phyloP scores from a whole-genome alignment of 2,329 filamentous ascomycete species.

The Fusarium camptoceras region DNA sequence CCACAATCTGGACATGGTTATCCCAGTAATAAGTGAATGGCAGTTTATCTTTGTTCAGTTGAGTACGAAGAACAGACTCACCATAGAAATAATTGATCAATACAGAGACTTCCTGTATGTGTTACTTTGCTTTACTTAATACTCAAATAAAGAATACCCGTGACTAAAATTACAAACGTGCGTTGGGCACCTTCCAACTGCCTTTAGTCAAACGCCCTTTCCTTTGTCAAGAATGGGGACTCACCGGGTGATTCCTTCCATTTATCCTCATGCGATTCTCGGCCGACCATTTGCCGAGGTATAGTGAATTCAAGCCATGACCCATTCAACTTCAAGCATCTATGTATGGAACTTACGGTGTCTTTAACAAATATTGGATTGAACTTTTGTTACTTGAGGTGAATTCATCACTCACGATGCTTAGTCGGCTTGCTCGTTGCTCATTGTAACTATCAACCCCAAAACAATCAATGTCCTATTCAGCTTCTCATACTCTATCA shows the following conservation, averaged over 20 bases:
- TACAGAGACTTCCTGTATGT: neutral
- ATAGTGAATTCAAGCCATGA: neutral
- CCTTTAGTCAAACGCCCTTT: constrained; percentile 25
- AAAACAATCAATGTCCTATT: neutral
- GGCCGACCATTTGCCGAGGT: constrained; percentile 35
- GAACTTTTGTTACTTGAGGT: neutral
- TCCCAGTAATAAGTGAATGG: constrained; percentile 10
- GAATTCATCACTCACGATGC: constrained; percentile 23
- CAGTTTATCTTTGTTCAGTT: constrained; percentile 14
- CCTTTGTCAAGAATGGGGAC: constrained; percentile 14
- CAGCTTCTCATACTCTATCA: constrained; percentile 20
- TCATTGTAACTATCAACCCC: constrained; percentile 27
- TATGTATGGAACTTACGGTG: neutral
- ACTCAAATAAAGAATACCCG: neutral
- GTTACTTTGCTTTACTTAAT: neutral
- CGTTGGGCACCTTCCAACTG: neutral
- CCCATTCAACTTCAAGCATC: neutral
- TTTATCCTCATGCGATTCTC: constrained; percentile 34
- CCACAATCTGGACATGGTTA: constrained; percentile 2
- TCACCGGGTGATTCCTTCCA: neutral
- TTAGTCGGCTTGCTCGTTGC: constrained; percentile 35
- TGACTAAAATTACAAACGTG: constrained; percentile 11
- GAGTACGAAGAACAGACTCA: constrained; percentile 5
- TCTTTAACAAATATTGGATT: neutral
- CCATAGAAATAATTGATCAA: neutral